Base-by-base conservation (phyloP, 1,284 basidiomycete species). In the Cutaneotrichosporon sp. region DNA sequence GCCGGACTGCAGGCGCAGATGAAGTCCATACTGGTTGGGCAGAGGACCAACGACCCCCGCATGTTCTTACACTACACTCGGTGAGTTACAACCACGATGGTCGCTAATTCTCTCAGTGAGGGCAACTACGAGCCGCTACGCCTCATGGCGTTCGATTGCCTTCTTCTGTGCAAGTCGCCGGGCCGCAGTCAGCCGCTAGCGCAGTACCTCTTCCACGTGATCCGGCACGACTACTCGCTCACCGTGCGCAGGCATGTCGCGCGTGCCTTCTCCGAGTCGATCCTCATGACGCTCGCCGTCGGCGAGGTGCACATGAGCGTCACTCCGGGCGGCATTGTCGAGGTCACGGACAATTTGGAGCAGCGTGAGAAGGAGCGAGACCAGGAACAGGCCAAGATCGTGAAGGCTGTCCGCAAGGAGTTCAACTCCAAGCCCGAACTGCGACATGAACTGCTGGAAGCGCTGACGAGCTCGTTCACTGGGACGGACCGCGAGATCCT, bases 91-190 rank as follows among this genome's bases (percentile, higher is more conserved):
- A 3, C 0, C 9, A 46, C 9, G 18, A 8, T 16, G 1, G 9
- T 5, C 8, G n/a, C 49, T 55, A 22, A 58, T 46, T 21, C 46
- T 21, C 16, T 18, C 69, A 93, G 93, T 26, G 92, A 96, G 79
- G 95, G 94, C 51, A 97, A 97, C 76, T 95, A 91, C 72, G 89
- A 89, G 5, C 90, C 93, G 71, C 89, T 99, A 38, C 90, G 97
- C 34, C 85, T 93, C 58, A 88, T 91, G 4, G 96, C 97, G 3
- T 95, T 99, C 72, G 94, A 99, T 77, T 90, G 91, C 22, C 84
- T 99, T 5, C 89, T 99, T 80, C 84, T 98, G 63, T 90, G 91
- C 56, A 92, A 91, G 77, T 81, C 82, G 4, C 79, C 85, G 1
- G 82, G 83, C 22, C 81, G 83, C 58, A 82, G 81, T 56, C 56